phyloP scores from a whole-genome alignment of 2,329 filamentous ascomycete genomes.

The Myriangium duriaei region DNA sequence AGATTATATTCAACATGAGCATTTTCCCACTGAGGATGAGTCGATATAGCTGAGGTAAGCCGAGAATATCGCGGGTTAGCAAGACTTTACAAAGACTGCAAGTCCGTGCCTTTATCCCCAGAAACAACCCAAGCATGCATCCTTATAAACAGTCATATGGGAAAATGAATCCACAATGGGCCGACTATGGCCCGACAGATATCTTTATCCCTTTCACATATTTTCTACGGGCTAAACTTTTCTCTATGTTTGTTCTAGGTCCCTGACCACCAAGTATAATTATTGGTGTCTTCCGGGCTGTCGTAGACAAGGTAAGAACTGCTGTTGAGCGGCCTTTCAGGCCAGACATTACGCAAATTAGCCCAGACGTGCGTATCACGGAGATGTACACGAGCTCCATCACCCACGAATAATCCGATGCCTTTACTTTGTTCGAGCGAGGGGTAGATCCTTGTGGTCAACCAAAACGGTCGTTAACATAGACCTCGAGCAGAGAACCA shows the following conservation, averaged over 20 bases:
- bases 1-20: too few species aligned
- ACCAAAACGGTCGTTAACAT: slow-evolving; percentile 31
- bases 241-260: slow-evolving; percentile 30
- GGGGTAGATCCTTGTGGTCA: slow-evolving; percentile 35
- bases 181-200: too few species aligned
- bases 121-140: too few species aligned
- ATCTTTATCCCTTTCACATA: too few species aligned
- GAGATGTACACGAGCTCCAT: slow-evolving; percentile 24
- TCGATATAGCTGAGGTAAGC: too few species aligned
- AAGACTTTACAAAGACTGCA: too few species aligned
- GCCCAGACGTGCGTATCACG: slow-evolving; percentile 25
- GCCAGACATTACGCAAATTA: slow-evolving; percentile 23
- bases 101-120: too few species aligned
- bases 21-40: too few species aligned
- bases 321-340: slow-evolving; percentile 26
- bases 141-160: too few species aligned
- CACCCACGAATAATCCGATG: slow-evolving; percentile 30
- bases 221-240: too few species aligned
- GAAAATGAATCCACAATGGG: too few species aligned
- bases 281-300: slow-evolving; percentile 30
- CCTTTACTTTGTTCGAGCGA: slow-evolving; percentile 30
- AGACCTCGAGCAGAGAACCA: slow-evolving; percentile 35
- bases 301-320: slow-evolving; percentile 30
- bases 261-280: slow-evolving; percentile 38
- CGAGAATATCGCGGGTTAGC: too few species aligned